Evolutionary conservation across 495 filamentous ascomycete species (phyloP), one percentile per base, ranked within the genome.

Genomic region (Hypoxylon lenormandii): DNA sequence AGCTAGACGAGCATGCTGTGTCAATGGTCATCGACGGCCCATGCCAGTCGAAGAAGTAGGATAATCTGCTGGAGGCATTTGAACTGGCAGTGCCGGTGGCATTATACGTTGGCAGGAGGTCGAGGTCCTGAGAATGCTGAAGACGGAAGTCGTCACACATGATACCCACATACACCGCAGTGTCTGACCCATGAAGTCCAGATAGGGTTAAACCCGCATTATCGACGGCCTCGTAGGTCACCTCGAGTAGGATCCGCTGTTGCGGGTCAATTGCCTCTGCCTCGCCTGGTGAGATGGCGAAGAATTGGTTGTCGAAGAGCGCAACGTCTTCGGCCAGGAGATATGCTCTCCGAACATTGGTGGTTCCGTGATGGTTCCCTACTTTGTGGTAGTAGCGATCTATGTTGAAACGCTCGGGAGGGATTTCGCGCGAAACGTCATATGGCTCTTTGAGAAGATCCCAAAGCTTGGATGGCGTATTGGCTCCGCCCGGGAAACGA

Each of bases 371-470:
- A 42, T 66, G 43, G 23, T 26, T 26, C 23, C 23, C 23, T 26
- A 26, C 23, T 26, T 18, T 47, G 38, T 94, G 90, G 30, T 83
- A 86, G 53, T 90, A 86, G 5, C 89, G 88, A 64, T 90, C 83
- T 5, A 72, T 60, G 49, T 70, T 75, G 79, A 92, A 94, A 13
- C 91, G 83, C 53, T 90, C 86, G 10, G 83, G 66, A 0, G 91
- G 91, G 36, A 90, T 81, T 18, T 78, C 72, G 5, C 0, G 66
- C 74, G 67, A 81, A 83, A 79, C 77, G 59, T 76, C 81, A 18
- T 74, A 71, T 1, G 82, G 81, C 19, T 82, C 74, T 7, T 70
- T 61, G 5, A 86, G 64, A 40, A 90, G 78, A n/a, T 87, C 70
- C 86, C 87, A 90, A 36, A 90, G 79, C 38, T 77, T 78, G 13